These are phyloP conservation scores for Vanrija humicola DNA, from an alignment of 1,284 basidiomycete genomes.

Conservation along the genomic window DNA sequence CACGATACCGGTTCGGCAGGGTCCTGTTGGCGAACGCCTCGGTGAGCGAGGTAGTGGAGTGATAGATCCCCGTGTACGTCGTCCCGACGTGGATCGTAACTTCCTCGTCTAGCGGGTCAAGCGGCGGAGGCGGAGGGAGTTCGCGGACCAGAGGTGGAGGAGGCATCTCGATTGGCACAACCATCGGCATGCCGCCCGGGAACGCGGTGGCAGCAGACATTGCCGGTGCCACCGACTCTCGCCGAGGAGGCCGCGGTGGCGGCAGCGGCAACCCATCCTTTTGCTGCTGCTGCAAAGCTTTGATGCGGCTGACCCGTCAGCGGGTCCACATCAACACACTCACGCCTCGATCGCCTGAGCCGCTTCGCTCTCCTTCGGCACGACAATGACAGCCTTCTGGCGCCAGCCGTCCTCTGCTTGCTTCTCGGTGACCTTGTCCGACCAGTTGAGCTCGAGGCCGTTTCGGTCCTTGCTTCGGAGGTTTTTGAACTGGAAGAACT, in stretches of 20 bases:
- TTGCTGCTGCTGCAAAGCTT: neutral
- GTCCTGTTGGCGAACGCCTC: constrained; percentile 22
- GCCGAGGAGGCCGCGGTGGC: no score
- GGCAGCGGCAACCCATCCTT: no score
- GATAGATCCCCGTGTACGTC: constrained; percentile 6
- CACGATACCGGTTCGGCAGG: constrained; percentile 30
- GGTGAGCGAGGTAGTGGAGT: constrained; percentile 23
- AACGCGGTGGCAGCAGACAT: neutral
- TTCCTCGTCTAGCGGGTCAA: neutral
- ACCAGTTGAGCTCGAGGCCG: constrained; percentile 33
- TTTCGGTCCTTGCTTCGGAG: constrained; percentile 20
- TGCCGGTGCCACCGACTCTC: neutral
- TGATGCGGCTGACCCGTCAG: constrained; percentile 12
- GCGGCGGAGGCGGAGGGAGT: neutral
- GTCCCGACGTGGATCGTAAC: constrained; percentile 4
- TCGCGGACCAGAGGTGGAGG: neutral
- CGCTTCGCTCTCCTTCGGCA: constrained; percentile 15
- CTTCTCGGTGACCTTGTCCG: constrained; percentile 23
- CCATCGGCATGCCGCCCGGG: no score
- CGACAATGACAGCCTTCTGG: neutral
- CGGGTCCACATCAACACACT: constrained; percentile 1
- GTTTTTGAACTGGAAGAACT: constrained; percentile 26
- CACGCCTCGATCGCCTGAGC: constrained; percentile 29
- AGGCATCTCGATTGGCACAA: no score
- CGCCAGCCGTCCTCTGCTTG: constrained; percentile 25